Evolutionary conservation across 495 filamentous ascomycete genomes (phyloP), one percentile per base, ranked within the genome.

Genomic region (Parachaetomium inaequale): DNA sequence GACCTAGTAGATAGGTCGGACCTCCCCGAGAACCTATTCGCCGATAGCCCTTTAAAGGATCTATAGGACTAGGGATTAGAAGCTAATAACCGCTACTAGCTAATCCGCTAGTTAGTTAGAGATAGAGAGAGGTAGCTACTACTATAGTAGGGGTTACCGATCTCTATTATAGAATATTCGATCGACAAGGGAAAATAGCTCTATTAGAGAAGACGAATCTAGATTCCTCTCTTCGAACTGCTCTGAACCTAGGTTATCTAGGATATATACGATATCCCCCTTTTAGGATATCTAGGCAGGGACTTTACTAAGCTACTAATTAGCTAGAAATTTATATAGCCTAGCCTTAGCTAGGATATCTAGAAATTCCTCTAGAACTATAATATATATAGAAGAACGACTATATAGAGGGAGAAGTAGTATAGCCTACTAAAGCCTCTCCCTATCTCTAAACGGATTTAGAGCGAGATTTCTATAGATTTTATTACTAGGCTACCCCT

Each of bases 71-170:
- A 57, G 14, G 54, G 54, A 14, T 26, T 57, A 4, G 38, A 57
- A 5, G 54, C 54, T 2, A 57, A 57, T 14, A 57, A 57, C 54
- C 38, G 23, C 6, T 57, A 57, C n/a, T 57, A 15, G 54, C 38
- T 57, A 0, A 57, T 57, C 26, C 26, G 54, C 14, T 2, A 57
- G 25, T 1, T 45, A 25, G 54, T 57, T 6, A 29, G 2, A 6
- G 54, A 57, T 5, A 25, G 54, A 12, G 40, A 45, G 17, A 29
- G 40, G 14, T 26, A 57, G 38, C 32, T 57, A 6, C 54, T 38
- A 4, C 14, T 2, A 10, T 7, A 57, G 38, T 57, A 1, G 54
- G 38, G 54, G 15, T 15, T 45, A 5, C 54, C 54, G 1, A 57
- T 45, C 54, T 57, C 54, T 7, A 57, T 57, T 6, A 2, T 38